Percentiles rank a stretch among this genome's conserved stretches.
phyloP scores from a whole-genome alignment of 2,329 filamentous ascomycete genomes.

The Onygenales sp. region DNA sequence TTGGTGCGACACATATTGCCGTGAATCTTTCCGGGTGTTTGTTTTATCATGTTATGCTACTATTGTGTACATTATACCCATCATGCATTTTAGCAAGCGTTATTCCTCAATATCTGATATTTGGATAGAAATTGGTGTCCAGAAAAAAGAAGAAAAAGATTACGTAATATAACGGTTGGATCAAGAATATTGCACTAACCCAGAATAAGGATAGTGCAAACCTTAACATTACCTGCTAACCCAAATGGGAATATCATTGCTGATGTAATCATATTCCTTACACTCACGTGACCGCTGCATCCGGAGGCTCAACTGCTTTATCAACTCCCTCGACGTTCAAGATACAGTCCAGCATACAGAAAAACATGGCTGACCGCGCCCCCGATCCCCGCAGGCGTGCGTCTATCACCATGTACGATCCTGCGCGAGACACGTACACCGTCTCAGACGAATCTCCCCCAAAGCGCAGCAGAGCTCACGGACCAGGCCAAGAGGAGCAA shows the following conservation, averaged over 20 bases:
- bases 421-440: constrained; percentile 24
- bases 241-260: not conserved
- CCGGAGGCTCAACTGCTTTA: not conserved
- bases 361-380: not conserved
- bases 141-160: too few species aligned
- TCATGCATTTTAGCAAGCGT: not conserved
- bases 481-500: constrained; percentile 5
- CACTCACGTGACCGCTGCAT: not conserved
- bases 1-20: not conserved
- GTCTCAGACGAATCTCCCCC: constrained; percentile 15
- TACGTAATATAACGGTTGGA: not conserved
- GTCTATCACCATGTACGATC: constrained; percentile 21
- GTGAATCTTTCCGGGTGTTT: not conserved
- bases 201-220: not conserved
- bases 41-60: not conserved
- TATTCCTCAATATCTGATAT: too few species aligned
- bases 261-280: not conserved
- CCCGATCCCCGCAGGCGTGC: constrained; percentile 7
- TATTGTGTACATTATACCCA: not conserved
- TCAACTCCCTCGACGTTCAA: not conserved
- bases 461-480: constrained; percentile 8
- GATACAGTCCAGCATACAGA: not conserved
- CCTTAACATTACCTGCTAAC: not conserved
- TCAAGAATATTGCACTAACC: not conserved
- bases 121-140: too few species aligned